Base-by-base conservation (phyloP, 2,329 filamentous ascomycete species). In the Byssothecium circinans region DNA sequence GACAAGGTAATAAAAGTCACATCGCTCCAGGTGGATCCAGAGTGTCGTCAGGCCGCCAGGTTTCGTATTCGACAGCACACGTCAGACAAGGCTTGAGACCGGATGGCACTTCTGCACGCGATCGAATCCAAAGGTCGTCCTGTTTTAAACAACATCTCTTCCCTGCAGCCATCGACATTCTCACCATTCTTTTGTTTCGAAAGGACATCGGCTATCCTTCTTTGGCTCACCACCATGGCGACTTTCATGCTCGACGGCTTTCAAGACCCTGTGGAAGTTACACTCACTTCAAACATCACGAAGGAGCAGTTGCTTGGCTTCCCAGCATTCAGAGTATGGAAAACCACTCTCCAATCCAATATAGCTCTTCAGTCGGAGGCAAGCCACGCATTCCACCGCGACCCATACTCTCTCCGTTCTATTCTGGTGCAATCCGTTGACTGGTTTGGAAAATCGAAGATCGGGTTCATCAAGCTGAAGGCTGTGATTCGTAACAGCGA, bases 341-440 rank as follows among this genome's bases (percentile, higher is more conserved):
- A 79, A 3, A 64, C 66, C 1, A 80, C 75, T 0, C 61, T 83
- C 1, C 71, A 76, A 30, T 68, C 70, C 19, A 79, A 78, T 0
- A 65, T 83, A 2, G 61, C 68, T 0, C 68, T 73, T 2, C 81
- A 84, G 59, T 50, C 71, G 2, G 34, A 72, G 12, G 51, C 70
- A 14, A 54, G 63, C 7, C 80, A 83, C 55, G 73, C 77, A 17
- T 83, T 82, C 57, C 71, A 82, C 57, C 51, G 62, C 2, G 57
- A 74, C 22, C 80, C 80, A 0, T 83, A 81, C 62, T 64, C 69
- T 12, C 72, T 84, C 2, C 73, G 74, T 27, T 67, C 69, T n/a
- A 78, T 84, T 54, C 73, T 79, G 3, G 69, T 84, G 23, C 81
- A 84, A 57, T 65, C 77, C 3, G 75, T 77, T 17, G 80, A 82